phyloP scores from a whole-genome alignment of 192 early-diverging fungal genomes.

The Podila epigama region DNA sequence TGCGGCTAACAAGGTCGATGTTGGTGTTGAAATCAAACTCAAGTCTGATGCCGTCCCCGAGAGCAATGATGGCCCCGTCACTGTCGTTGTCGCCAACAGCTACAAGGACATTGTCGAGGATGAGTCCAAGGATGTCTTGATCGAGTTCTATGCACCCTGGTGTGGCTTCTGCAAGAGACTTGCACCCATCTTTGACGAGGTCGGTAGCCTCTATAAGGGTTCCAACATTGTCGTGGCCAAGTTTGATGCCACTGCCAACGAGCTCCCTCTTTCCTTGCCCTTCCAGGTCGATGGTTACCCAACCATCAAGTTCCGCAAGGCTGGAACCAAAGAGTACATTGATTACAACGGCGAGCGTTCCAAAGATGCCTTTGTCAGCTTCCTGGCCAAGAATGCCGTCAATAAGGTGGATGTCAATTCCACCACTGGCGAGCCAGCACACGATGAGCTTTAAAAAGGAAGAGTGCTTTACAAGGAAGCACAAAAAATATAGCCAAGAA shows the following conservation, averaged over 20 bases:
- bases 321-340: slow-evolving; percentile 65
- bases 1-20: slow-evolving; percentile 59
- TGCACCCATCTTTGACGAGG: slow-evolving; percentile 76
- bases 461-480: too few species aligned
- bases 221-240: slow-evolving; percentile 72
- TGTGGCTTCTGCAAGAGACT: slow-evolving; percentile 79
- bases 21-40: too few species aligned
- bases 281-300: slow-evolving; percentile 89
- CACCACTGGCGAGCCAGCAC: not conserved
- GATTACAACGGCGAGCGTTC: slow-evolving; percentile 85
- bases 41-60: slow-evolving; percentile 81
- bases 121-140: slow-evolving; percentile 82
- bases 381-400: slow-evolving; percentile 74
- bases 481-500: too few species aligned
- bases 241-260: slow-evolving; percentile 93
- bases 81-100: slow-evolving; percentile 81
- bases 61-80: slow-evolving; percentile 82
- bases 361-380: slow-evolving; percentile 74
- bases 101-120: slow-evolving; percentile 83
- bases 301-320: slow-evolving; percentile 89
- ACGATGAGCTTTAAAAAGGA: slow-evolving; percentile 7
- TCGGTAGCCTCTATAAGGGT: slow-evolving; percentile 61
- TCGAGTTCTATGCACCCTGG: slow-evolving; percentile 93
- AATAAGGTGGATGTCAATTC: slow-evolving; percentile 47
- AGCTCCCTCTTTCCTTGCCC: slow-evolving; percentile 71